phyloP scores from a whole-genome alignment of 331 rosid species.

The Quercus tomentella region DNA sequence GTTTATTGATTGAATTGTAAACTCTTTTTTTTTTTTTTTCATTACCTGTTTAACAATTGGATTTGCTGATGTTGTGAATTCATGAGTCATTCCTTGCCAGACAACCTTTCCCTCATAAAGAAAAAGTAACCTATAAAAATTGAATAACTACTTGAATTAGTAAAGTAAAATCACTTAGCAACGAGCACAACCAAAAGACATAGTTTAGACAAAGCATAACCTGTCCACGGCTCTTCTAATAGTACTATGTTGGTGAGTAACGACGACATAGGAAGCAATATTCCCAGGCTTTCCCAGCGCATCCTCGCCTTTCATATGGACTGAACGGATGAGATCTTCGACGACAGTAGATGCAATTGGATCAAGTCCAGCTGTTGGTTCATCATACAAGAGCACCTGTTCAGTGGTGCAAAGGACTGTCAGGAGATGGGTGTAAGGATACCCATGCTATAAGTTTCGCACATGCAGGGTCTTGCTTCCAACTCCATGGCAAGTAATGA shows the following conservation, averaged over 20 bases:
- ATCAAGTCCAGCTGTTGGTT: constrained; percentile 99
- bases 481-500: neutral
- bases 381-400: constrained; percentile 91
- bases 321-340: constrained; percentile 95
- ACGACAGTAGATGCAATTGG: constrained; percentile 99
- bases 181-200: neutral
- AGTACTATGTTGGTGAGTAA: constrained; percentile 98
- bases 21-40: neutral
- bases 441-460: neutral
- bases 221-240: constrained; percentile 94
- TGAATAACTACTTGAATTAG: constrained; percentile 12
- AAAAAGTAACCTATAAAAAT: constrained; percentile 67
- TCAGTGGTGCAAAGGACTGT: constrained; percentile 14
- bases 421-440: constrained; percentile 1
- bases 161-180: neutral
- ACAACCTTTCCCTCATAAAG: constrained; percentile 89
- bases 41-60: constrained; percentile 91
- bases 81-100: constrained; percentile 97
- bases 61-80: constrained; percentile 74
- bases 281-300: constrained; percentile 67
- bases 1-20: neutral
- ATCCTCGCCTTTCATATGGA: constrained; percentile 76
- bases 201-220: constrained; percentile 28
- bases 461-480: neutral
- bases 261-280: constrained; percentile 88